phyloP scores from a whole-genome alignment of 371 early-diverging fungal species.

The Mortierella sp. region DNA sequence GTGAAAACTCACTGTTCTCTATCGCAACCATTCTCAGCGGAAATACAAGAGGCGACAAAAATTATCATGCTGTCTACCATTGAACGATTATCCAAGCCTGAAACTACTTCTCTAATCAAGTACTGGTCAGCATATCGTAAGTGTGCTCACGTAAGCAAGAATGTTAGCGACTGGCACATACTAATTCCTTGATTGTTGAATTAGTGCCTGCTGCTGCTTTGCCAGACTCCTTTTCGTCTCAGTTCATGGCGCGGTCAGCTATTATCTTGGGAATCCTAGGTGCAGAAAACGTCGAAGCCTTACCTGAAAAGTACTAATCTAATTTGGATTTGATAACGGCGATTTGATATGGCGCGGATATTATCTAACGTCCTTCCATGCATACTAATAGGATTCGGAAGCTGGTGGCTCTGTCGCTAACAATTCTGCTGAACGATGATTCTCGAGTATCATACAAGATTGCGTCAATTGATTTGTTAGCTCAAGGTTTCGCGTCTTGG shows the following conservation, averaged over 20 bases:
- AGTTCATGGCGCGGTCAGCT: slow-evolving; percentile 79
- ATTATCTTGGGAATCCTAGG: slow-evolving; percentile 83
- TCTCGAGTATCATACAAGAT: slow-evolving; percentile 69
- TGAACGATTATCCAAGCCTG: slow-evolving; percentile 57
- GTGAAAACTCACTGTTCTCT: background rate
- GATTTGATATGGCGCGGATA: background rate
- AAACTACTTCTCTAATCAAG: slow-evolving; percentile 63
- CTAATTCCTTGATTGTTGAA: background rate
- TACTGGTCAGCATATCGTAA: slow-evolving; percentile 71
- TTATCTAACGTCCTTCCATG: slow-evolving; percentile 2
- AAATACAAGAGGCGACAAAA: slow-evolving; percentile 52
- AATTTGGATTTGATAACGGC: background rate
- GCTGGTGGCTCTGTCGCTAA: slow-evolving; percentile 69
- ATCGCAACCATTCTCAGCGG: background rate
- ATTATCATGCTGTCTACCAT: slow-evolving; percentile 38
- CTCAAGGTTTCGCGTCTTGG: slow-evolving; percentile 84
- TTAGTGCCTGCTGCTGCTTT: slow-evolving; percentile 71
- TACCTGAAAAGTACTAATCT: slow-evolving; percentile 59
- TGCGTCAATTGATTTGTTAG: slow-evolving; percentile 81
- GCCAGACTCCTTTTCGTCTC: slow-evolving; percentile 61
- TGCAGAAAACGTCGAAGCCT: slow-evolving; percentile 67
- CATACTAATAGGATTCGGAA: slow-evolving; percentile 66
- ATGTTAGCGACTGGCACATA: background rate
- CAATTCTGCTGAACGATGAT: slow-evolving; percentile 69
- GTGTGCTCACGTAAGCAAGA: background rate